Conservation (phyloP, 805 yeast species). For the Metschnikowia bowlesiae region DNA sequence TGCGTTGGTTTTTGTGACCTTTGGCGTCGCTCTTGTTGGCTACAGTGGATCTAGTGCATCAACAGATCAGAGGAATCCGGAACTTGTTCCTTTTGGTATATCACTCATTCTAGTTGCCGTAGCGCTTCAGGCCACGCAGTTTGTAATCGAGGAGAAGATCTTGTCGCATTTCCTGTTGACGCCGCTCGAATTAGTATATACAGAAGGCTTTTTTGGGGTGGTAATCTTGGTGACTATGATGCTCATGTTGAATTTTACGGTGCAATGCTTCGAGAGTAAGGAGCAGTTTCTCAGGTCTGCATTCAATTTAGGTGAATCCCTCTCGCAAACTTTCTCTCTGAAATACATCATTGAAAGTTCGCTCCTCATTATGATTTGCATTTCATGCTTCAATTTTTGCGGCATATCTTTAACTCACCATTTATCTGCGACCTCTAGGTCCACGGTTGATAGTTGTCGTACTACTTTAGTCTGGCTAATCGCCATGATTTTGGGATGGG, state of each 20-base stretch:
- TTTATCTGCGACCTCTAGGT: constrained; percentile 71
- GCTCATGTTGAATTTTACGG: constrained; percentile 38
- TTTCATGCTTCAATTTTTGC: constrained; percentile 66
- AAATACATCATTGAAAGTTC: constrained; percentile 48
- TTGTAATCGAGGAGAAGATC: constrained; percentile 72
- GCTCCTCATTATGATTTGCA: constrained; percentile 63
- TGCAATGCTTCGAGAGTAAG: constrained; percentile 31
- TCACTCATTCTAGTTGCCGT: constrained; percentile 56
- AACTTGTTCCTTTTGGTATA: constrained; percentile 50
- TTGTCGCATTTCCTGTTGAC: constrained; percentile 48
- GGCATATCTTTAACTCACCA: constrained; percentile 65
- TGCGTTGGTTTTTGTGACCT: constrained; percentile 55
- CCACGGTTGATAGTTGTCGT: constrained; percentile 75
- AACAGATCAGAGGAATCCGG: constrained; percentile 15
- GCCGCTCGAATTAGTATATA: constrained; percentile 66
- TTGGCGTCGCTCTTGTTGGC: constrained; percentile 72
- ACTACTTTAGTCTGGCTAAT: constrained; percentile 73
- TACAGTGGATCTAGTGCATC: constrained; percentile 51
- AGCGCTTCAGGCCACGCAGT: constrained; percentile 68
- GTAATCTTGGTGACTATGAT: constrained; percentile 41
- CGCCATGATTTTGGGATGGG: constrained; percentile 73
- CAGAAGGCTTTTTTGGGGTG: constrained; percentile 68
- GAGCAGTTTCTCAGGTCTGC: constrained; percentile 42
- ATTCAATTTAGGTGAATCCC: constrained; percentile 52
- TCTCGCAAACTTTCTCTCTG: constrained; percentile 45